phyloP scores from a whole-genome alignment of 2,329 filamentous ascomycete species.

The Fusarium metavorans region DNA sequence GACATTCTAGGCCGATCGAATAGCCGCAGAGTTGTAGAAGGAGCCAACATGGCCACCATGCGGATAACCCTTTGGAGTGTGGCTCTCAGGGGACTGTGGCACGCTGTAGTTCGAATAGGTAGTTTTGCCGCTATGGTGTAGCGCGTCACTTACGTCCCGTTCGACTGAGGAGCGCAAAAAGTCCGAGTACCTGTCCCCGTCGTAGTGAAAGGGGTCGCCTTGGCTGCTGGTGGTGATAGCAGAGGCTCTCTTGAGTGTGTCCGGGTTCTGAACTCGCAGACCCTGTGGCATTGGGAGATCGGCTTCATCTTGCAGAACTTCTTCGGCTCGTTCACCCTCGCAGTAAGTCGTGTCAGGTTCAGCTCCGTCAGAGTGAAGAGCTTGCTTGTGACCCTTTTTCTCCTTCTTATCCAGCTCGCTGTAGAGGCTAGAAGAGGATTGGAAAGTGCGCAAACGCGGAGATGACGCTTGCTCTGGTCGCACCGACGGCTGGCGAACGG shows the following conservation, averaged over 20 bases:
- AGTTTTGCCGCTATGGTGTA: constrained; percentile 47
- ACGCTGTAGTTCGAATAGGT: constrained; percentile 22
- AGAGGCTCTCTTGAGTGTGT: constrained; percentile 36
- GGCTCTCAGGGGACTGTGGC: constrained; percentile 8
- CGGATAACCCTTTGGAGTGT: constrained; percentile 7
- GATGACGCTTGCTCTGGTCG: constrained; percentile 16
- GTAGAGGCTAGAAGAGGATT: constrained; percentile 46
- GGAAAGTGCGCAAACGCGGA: constrained; percentile 41
- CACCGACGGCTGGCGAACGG: constrained; percentile 19
- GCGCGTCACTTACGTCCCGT: constrained; percentile 56
- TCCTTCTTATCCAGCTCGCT: constrained; percentile 33
- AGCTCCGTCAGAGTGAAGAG: constrained; percentile 1
- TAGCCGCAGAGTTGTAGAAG: constrained; percentile 53
- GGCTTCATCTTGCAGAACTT: not conserved
- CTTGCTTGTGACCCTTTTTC: constrained; percentile 8
- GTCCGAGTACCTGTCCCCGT: constrained; percentile 52
- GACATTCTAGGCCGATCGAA: constrained; percentile 56
- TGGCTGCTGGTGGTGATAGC: constrained; percentile 51
- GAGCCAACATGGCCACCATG: constrained; percentile 31
- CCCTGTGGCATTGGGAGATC: not conserved
- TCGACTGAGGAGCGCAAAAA: constrained; percentile 55
- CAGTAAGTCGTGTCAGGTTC: not conserved
- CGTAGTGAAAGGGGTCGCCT: constrained; percentile 61
- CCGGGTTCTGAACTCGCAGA: not conserved
- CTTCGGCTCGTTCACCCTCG: not conserved